phyloP scores from a whole-genome alignment of 768 basidiomycete species.

The Leccinum rimulosum region DNA sequence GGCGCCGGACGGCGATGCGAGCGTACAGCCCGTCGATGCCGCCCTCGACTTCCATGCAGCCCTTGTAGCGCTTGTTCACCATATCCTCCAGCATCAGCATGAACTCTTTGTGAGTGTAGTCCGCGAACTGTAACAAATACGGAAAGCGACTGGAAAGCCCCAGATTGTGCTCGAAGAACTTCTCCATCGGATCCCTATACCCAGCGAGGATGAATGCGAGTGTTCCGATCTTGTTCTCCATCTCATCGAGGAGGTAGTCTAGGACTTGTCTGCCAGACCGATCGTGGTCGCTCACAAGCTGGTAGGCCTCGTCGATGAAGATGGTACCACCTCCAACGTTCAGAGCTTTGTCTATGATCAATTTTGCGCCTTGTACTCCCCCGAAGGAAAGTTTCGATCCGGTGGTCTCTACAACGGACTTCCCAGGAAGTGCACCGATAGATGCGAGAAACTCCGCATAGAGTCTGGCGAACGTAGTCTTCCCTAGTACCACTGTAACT shows the following conservation, averaged over 20 bases:
- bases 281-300: neutral
- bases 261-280: neutral
- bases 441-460: neutral
- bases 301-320: neutral
- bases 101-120: neutral
- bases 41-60: neutral
- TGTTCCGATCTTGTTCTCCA: neutral
- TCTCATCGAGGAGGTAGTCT: neutral
- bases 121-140: neutral
- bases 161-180: neutral
- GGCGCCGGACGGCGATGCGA: neutral
- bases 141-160: neutral
- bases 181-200: neutral
- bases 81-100: neutral
- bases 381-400: neutral
- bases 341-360: neutral
- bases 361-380: neutral
- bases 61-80: neutral
- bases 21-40: neutral
- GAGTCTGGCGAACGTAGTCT: neutral
- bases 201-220: neutral
- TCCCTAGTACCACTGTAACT: neutral
- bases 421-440: neutral
- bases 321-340: neutral
- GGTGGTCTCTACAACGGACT: neutral